A percentile compares a stretch with the other conserved stretches of the same genome.
Conservation (phyloP, 2,329 filamentous ascomycete genomes). For the Trichothecium sympodiale region DNA sequence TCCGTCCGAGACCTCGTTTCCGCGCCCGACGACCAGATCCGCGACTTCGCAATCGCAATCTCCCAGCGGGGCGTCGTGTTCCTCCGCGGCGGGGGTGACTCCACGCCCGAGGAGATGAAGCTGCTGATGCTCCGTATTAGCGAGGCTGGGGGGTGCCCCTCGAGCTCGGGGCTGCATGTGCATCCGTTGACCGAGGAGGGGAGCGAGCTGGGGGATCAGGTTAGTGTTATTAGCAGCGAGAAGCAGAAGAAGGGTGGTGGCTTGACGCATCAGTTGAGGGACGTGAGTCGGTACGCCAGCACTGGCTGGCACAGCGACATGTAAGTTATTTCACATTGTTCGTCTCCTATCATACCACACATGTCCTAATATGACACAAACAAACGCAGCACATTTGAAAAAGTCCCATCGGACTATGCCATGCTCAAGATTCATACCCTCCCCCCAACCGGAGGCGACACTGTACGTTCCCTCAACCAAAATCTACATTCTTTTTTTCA, state of each 20-base stretch:
- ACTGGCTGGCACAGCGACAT: slow-evolving; percentile 42
- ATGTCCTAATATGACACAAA: too few relatives aligned
- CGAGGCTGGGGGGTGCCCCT: slow-evolving; percentile 23
- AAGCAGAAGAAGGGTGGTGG: slow-evolving; percentile 43
- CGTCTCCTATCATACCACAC: background rate
- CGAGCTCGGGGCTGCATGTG: slow-evolving; percentile 38
- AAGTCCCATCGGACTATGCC: slow-evolving; percentile 47
- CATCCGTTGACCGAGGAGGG: slow-evolving; percentile 42
- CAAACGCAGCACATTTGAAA: slow-evolving; percentile 43
- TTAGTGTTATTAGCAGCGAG: slow-evolving; percentile 44
- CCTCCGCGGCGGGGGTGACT: slow-evolving; percentile 18
- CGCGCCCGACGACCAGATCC: slow-evolving; percentile 34
- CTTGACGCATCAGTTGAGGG: slow-evolving; percentile 37
- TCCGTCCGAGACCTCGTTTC: slow-evolving; percentile 22
- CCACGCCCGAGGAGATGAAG: slow-evolving; percentile 24
- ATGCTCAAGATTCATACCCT: slow-evolving; percentile 46
- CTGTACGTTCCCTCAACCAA: slow-evolving; percentile 16
- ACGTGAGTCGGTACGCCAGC: slow-evolving; percentile 34
- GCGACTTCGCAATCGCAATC: slow-evolving; percentile 41
- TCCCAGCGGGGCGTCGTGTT: slow-evolving; percentile 27
- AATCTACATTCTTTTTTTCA: too few relatives aligned
- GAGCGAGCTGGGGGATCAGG: slow-evolving; percentile 41
- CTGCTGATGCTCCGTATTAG: slow-evolving; percentile 24
- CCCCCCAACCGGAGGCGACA: slow-evolving; percentile 46
- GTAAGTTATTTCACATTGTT: too few relatives aligned